Percentiles rank a stretch among this genome's conserved stretches.
Evolutionary conservation across 345 rosid species (phyloP).

Genomic region (Brassica rapa): DNA sequence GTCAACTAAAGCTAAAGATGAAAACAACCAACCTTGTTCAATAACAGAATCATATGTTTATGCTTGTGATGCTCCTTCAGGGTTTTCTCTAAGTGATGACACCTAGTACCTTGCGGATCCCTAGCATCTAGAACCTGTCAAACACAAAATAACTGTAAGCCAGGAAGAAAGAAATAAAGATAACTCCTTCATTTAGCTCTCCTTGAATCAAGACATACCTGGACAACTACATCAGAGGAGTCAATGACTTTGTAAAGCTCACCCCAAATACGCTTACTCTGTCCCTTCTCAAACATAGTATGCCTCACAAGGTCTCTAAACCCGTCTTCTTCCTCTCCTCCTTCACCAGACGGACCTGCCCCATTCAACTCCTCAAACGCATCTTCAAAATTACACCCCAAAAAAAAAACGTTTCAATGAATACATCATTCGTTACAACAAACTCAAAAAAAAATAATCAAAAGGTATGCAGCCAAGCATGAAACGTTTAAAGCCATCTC

Average conservation of each 20-base stretch:
- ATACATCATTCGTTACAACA: background rate
- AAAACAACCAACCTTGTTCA: conserved; percentile 70
- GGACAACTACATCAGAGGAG: conserved; percentile 93
- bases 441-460: background rate
- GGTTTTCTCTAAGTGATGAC: conserved; percentile 81
- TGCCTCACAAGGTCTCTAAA: conserved; percentile 89
- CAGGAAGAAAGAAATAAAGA: background rate
- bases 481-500: background rate
- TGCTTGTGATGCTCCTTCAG: conserved; percentile 92
- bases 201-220: conserved; percentile 48
- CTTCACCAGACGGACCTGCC: conserved; percentile 45
- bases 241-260: conserved; percentile 97
- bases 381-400: conserved; percentile 44
- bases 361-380: conserved; percentile 64
- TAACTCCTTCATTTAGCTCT: background rate
- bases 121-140: conserved; percentile 96
- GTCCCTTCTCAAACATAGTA: conserved; percentile 97
- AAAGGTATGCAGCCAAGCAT: background rate
- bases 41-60: conserved; percentile 82
- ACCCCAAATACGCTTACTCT: conserved; percentile 98
- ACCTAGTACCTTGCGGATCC: conserved; percentile 93
- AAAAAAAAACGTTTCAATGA: background rate
- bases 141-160: conserved; percentile 8
- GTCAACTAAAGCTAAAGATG: background rate
- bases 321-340: conserved; percentile 71